phyloP scores from a whole-genome alignment of 2,329 filamentous ascomycete genomes.

The Pyricularia sp. region DNA sequence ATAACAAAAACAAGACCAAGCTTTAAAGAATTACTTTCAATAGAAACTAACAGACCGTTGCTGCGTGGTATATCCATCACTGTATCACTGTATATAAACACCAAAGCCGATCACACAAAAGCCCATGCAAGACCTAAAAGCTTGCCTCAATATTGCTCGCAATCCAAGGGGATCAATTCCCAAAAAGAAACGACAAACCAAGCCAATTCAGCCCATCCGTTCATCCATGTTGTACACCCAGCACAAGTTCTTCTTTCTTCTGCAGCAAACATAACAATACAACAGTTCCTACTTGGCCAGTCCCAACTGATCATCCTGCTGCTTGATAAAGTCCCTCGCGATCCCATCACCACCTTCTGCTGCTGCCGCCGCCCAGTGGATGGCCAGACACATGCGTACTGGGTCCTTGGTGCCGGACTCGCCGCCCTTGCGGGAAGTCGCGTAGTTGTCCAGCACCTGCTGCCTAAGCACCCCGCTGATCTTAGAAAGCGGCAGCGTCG shows the following conservation, averaged over 20 bases:
- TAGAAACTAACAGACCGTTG: background rate
- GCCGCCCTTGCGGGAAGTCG: constrained; percentile 9
- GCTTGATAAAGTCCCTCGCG: constrained; percentile 72
- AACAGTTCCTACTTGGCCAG: background rate
- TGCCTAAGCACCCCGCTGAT: constrained; percentile 87
- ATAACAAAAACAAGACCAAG: background rate
- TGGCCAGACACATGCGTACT: constrained; percentile 82
- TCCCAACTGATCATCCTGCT: constrained; percentile 26
- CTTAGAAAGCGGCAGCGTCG: constrained; percentile 74
- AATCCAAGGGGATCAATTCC: background rate
- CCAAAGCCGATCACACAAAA: background rate
- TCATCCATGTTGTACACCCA: background rate
- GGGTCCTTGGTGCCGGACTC: constrained; percentile 62
- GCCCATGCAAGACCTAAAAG: background rate
- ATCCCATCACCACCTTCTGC: constrained; percentile 79
- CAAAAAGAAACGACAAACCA: background rate
- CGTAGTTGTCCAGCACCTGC: constrained; percentile 65
- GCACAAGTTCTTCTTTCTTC: background rate
- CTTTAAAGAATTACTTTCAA: background rate
- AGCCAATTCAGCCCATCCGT: background rate
- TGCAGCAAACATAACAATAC: background rate
- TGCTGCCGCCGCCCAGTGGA: constrained; percentile 95
- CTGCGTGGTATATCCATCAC: background rate
- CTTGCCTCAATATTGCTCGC: background rate
- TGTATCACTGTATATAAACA: background rate